phyloP scores from a whole-genome alignment of 225 moss, liverwort and hornwort species.

The Bryum argenteum region DNA sequence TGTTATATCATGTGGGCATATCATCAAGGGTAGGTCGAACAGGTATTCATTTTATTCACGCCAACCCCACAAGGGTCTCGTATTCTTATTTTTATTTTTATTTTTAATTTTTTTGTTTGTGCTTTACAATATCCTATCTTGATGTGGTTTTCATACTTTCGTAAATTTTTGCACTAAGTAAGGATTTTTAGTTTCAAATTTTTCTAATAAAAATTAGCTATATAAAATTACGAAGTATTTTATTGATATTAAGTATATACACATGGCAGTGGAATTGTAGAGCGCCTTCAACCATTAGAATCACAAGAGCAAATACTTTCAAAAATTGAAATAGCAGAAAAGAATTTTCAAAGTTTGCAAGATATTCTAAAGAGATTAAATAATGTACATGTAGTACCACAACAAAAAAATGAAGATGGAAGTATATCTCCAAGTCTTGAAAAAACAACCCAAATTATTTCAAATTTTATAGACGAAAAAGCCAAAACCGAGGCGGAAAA shows the following conservation, averaged over 20 bases:
- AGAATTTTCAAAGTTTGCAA: conserved; percentile 33
- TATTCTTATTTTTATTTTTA: too few relatives aligned
- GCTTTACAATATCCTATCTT: too few relatives aligned
- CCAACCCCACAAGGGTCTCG: too few relatives aligned
- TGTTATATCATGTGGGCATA: too few relatives aligned
- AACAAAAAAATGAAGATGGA: conserved; percentile 39
- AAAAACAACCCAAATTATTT: conserved; percentile 32
- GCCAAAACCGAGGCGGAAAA: conserved; percentile 30
- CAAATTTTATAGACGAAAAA: conserved; percentile 48
- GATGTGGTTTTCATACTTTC: too few relatives aligned
- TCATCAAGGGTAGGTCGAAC: too few relatives aligned
- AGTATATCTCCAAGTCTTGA: conserved; percentile 37
- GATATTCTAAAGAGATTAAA: conserved; percentile 42
- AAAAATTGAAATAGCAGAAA: conserved; percentile 35
- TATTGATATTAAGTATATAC: conserved; percentile 52
- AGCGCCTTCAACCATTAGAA: conserved; percentile 54
- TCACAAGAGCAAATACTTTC: conserved; percentile 43
- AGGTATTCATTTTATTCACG: too few relatives aligned
- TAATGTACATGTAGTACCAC: conserved; percentile 55
- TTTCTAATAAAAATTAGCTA: too few relatives aligned
- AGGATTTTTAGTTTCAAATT: too few relatives aligned
- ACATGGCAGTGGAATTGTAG: conserved; percentile 49
- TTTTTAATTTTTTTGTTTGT: too few relatives aligned
- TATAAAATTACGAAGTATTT: too few relatives aligned
- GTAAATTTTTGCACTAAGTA: too few relatives aligned